Evolutionary conservation across 179 eudicot genomes (phyloP).

Genomic region (Sideroxylon spinosum): DNA sequence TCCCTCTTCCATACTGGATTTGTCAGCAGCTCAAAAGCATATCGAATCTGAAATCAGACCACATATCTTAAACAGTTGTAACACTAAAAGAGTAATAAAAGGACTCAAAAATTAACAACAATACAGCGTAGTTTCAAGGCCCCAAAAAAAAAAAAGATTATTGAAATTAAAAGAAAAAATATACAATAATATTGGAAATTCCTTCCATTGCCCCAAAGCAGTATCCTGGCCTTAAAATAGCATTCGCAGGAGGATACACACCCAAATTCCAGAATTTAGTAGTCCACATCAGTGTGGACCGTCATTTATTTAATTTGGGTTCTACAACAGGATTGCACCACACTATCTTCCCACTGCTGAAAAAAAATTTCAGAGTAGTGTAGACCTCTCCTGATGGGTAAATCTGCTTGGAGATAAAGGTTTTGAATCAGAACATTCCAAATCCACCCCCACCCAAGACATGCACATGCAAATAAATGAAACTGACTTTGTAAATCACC

Average conservation of each 20-base stretch:
- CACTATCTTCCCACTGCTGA: background rate
- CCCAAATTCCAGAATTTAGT: background rate
- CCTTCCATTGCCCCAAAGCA: background rate
- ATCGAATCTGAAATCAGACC: slow-evolving; percentile 54
- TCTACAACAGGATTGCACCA: background rate
- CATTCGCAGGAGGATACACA: background rate
- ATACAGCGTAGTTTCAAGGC: background rate
- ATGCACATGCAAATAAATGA: background rate
- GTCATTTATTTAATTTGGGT: background rate
- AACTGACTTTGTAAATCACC: slow-evolving; percentile 6
- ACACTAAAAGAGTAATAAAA: background rate
- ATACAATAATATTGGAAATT: background rate
- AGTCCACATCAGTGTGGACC: background rate
- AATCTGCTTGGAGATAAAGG: background rate
- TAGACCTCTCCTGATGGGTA: background rate
- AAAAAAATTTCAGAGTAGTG: background rate
- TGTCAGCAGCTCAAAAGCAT: slow-evolving; percentile 82
- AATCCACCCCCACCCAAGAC: background rate
- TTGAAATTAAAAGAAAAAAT: background rate
- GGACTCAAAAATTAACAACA: background rate
- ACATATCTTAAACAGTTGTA: background rate
- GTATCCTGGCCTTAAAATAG: background rate
- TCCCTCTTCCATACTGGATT: slow-evolving; percentile 79
- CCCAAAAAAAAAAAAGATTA: background rate
- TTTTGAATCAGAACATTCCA: background rate